Evolutionary conservation across 1,284 basidiomycete genomes (phyloP).

Genomic region (Rhodofomes roseus): DNA sequence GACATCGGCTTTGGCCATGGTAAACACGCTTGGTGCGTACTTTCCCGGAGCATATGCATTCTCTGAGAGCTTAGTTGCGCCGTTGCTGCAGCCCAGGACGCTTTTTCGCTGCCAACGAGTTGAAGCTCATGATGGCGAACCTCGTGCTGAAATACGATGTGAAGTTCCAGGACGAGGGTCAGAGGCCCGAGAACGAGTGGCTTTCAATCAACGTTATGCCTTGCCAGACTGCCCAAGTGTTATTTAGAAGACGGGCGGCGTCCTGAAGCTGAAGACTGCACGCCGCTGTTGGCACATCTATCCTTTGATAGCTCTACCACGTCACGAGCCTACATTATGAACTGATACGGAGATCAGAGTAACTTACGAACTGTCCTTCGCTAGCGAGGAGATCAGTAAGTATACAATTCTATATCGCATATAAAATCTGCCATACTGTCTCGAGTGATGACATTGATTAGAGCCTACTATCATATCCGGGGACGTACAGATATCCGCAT

Average conservation of each 20-base stretch:
- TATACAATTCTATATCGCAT: no score
- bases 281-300: no score
- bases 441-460: no score
- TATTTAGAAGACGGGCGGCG: slow-evolving; percentile 17
- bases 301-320: no score
- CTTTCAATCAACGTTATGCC: slow-evolving; percentile 10
- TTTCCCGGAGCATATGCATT: not conserved
- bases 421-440: no score
- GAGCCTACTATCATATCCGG: no score
- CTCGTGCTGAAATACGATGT: slow-evolving; percentile 44
- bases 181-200: slow-evolving; percentile 19
- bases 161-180: slow-evolving; percentile 31
- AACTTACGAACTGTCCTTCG: no score
- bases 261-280: not conserved
- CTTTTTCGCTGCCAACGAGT: slow-evolving; percentile 42
- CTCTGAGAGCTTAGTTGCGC: not conserved
- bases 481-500: no score
- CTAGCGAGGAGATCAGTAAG: no score
- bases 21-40: slow-evolving; percentile 23
- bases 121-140: slow-evolving; percentile 44
- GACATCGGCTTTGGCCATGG: slow-evolving; percentile 25
- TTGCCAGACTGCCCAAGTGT: slow-evolving; percentile 9
- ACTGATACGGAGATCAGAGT: no score
- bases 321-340: no score
- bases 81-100: slow-evolving; percentile 33